Conservation (phyloP, 202 grass and related monocot species). For the Miscanthus sacchariflorus region DNA sequence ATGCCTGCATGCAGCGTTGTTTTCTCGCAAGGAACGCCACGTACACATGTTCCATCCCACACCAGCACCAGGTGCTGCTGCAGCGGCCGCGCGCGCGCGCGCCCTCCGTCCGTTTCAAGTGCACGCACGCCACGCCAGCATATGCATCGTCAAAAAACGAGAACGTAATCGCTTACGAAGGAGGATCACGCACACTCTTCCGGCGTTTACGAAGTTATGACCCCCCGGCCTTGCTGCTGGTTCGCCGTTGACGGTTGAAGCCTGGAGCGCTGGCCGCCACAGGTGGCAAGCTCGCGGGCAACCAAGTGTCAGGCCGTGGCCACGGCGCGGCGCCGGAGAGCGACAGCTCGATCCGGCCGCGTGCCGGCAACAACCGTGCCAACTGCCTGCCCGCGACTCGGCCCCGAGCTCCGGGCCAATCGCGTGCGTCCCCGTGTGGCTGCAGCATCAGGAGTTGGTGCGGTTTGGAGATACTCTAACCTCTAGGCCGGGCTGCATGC, state of each 20-base stretch:
- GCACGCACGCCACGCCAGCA: background rate
- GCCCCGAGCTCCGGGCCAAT: background rate
- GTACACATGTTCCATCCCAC: background rate
- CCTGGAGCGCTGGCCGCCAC: background rate
- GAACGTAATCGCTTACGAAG: slow-evolving; percentile 44
- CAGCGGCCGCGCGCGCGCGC: background rate
- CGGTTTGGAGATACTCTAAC: background rate
- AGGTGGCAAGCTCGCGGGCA: slow-evolving; percentile 3
- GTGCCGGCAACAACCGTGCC: background rate
- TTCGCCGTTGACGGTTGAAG: background rate
- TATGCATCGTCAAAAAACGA: background rate
- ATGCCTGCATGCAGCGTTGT: background rate
- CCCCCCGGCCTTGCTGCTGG: background rate
- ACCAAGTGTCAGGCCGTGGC: slow-evolving; percentile 10
- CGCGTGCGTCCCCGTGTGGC: background rate
- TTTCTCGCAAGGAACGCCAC: background rate
- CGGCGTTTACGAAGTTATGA: background rate
- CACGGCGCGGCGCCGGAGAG: background rate
- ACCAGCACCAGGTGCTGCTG: background rate
- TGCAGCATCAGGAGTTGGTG: background rate
- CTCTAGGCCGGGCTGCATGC: too few relatives aligned
- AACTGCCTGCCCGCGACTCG: background rate
- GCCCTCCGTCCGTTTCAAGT: background rate
- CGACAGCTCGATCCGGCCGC: background rate
- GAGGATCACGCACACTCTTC: background rate